Evolutionary conservation across 148 eudicot species (phyloP).

Genomic region (Polygonum aviculare): DNA sequence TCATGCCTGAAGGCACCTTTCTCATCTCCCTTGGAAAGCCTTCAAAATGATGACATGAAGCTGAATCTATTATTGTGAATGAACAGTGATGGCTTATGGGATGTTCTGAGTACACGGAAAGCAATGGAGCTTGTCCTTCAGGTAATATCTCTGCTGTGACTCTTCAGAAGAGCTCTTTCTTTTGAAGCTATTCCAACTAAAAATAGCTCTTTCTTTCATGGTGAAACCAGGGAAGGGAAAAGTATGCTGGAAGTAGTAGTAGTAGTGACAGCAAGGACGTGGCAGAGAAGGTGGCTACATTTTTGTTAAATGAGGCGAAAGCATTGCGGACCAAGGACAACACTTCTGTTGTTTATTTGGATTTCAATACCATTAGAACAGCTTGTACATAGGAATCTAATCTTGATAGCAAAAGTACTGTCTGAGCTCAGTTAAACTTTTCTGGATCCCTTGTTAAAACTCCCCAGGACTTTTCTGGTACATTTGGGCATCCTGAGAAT

Average conservation of each 20-base stretch:
- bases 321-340: slow-evolving; percentile 90
- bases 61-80: background rate
- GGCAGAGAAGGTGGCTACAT: slow-evolving; percentile 62
- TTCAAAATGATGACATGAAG: background rate
- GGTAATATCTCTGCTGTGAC: slow-evolving; percentile 30
- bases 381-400: slow-evolving; percentile 43
- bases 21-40: background rate
- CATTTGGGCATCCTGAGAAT: slow-evolving; percentile 2
- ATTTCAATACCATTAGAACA: slow-evolving; percentile 42
- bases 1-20: background rate
- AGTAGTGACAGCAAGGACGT: slow-evolving; percentile 21
- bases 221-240: slow-evolving; percentile 61
- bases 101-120: slow-evolving; percentile 70
- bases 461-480: background rate
- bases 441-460: background rate
- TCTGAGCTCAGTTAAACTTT: background rate
- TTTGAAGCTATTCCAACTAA: too few species aligned
- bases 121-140: slow-evolving; percentile 71
- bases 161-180: background rate
- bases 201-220: background rate
- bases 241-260: slow-evolving; percentile 21
- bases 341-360: slow-evolving; percentile 78
- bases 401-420: slow-evolving; percentile 1
- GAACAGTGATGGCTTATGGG: slow-evolving; percentile 97
- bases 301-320: slow-evolving; percentile 76